phyloP scores from a whole-genome alignment of 2,329 filamentous ascomycete genomes.

The Diaporthe australafricana region DNA sequence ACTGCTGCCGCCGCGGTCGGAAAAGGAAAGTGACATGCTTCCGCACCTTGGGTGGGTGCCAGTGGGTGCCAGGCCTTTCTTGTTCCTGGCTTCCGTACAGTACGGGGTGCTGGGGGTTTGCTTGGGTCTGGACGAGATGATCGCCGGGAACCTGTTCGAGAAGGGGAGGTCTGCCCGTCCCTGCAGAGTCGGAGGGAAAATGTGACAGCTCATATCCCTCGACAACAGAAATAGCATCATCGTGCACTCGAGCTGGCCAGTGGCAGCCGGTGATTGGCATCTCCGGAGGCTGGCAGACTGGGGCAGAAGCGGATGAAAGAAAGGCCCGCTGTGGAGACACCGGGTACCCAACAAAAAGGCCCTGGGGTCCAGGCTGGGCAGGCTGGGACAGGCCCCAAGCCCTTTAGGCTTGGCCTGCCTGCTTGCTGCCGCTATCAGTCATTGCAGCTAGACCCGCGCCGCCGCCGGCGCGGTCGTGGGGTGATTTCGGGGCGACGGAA shows the following conservation, averaged over 20 bases:
- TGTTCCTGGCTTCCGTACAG: slow-evolving; percentile 20
- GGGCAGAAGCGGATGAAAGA: slow-evolving; percentile 17
- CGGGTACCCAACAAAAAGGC: background rate
- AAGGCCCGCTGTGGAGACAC: background rate
- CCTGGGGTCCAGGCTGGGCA: background rate
- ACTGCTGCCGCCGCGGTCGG: slow-evolving; percentile 1
- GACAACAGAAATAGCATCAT: slow-evolving; percentile 28
- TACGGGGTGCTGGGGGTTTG: no score
- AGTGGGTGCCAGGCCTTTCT: background rate
- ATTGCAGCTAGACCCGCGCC: slow-evolving; percentile 3
- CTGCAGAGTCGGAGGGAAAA: slow-evolving; percentile 2
- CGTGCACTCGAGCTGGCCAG: background rate
- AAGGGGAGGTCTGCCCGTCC: slow-evolving; percentile 9
- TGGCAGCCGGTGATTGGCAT: background rate
- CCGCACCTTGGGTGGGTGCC: background rate
- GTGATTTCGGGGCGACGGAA: slow-evolving; percentile 24
- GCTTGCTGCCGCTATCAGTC: slow-evolving; percentile 6
- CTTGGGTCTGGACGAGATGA: background rate
- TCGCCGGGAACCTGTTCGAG: slow-evolving; percentile 1
- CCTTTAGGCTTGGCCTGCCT: slow-evolving; percentile 1
- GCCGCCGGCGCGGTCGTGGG: slow-evolving; percentile 6
- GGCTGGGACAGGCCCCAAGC: background rate
- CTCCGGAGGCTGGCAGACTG: slow-evolving; percentile 1
- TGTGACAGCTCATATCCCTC: slow-evolving; percentile 9
- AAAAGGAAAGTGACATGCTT: slow-evolving; percentile 6